phyloP scores from a whole-genome alignment of 2,329 filamentous ascomycete genomes.

The Pestalotiopsis sp. region DNA sequence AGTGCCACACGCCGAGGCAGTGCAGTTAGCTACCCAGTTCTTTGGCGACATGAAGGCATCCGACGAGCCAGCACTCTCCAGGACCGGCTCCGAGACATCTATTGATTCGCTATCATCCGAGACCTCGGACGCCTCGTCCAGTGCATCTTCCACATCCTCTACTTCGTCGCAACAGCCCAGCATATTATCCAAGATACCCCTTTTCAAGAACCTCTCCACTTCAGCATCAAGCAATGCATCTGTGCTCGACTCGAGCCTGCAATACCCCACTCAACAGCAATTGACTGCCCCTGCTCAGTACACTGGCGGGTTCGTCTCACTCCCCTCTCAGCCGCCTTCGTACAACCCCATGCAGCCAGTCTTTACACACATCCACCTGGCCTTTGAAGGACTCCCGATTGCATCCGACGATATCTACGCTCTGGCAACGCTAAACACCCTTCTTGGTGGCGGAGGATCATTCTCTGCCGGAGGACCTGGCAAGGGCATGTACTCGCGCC shows the following conservation, averaged over 20 bases:
- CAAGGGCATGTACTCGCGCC: slow-evolving; percentile 97
- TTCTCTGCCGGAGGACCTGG: slow-evolving; percentile 96
- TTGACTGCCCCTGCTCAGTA: slow-evolving; percentile 74
- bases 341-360: slow-evolving; percentile 76
- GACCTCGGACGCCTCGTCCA: slow-evolving; percentile 32
- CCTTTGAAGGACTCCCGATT: slow-evolving; percentile 93
- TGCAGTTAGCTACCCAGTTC: slow-evolving; percentile 77
- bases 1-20: slow-evolving; percentile 78
- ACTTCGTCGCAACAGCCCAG: slow-evolving; percentile 52
- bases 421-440: slow-evolving; percentile 90
- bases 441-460: slow-evolving; percentile 92
- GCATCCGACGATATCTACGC: slow-evolving; percentile 93
- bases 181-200: slow-evolving; percentile 81
- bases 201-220: slow-evolving; percentile 86
- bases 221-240: slow-evolving; percentile 67
- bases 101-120: slow-evolving; percentile 40
- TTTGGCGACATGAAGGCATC: slow-evolving; percentile 85
- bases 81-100: slow-evolving; percentile 62
- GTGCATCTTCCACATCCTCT: slow-evolving; percentile 34
- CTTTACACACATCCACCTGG: slow-evolving; percentile 91
- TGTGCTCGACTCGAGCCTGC: slow-evolving; percentile 48
- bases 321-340: slow-evolving; percentile 79
- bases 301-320: slow-evolving; percentile 88
- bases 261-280: slow-evolving; percentile 51
- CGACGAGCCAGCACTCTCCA: slow-evolving; percentile 51